phyloP scores from a whole-genome alignment of 192 early-diverging fungal species.

The Backusella sp. region DNA sequence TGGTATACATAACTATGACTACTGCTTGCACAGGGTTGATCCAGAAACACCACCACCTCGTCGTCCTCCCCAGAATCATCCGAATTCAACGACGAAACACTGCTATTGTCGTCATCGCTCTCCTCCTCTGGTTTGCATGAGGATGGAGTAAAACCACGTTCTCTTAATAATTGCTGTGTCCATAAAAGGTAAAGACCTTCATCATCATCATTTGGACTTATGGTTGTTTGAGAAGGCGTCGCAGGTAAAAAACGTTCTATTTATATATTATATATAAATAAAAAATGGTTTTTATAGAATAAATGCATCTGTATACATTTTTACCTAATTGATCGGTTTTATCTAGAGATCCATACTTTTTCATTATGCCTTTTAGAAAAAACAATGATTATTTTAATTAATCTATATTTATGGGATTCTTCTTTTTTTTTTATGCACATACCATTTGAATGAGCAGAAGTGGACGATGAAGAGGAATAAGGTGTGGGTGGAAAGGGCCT shows the following conservation, averaged over 20 bases:
- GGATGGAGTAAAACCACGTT: constrained; percentile 20
- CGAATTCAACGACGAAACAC: not conserved
- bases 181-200: constrained; percentile 27
- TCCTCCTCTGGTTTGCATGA: constrained; percentile 6
- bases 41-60: not conserved
- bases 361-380: not conserved
- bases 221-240: not conserved
- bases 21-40: not conserved
- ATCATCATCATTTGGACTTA: constrained; percentile 17
- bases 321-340: constrained; percentile 1
- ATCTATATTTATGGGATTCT: not conserved
- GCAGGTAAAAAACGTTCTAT: constrained; percentile 4
- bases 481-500: not conserved
- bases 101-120: constrained; percentile 4
- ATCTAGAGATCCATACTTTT: constrained; percentile 3
- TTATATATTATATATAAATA: not conserved
- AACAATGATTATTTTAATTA: not conserved
- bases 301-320: not conserved
- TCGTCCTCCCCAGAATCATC: not conserved
- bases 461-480: not conserved
- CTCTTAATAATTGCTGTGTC: constrained; percentile 19
- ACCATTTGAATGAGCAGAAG: not conserved
- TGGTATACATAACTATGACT: not conserved
- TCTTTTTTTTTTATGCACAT: not conserved
- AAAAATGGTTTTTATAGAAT: not conserved